Evolutionary conservation across 1,284 basidiomycete genomes (phyloP), one percentile per base, ranked within the genome.

Genomic region (Pterulicium gracile): DNA sequence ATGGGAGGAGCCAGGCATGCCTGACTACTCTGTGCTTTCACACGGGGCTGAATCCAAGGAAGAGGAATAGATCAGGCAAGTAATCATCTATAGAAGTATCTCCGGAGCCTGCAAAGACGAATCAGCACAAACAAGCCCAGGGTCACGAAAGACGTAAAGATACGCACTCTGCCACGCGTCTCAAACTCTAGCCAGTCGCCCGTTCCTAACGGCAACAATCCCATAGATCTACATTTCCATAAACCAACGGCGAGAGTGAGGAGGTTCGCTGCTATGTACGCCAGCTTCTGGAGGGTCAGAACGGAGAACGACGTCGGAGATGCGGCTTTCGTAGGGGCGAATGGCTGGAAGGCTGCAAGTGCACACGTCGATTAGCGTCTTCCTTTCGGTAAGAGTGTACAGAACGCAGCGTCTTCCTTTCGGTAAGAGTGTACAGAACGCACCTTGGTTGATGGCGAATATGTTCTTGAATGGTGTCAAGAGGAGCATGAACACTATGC

Each of bases 171-270:
- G 24, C 77, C 78, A 55, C 90, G 69, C 2, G 78, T 84, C 67
- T 94, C 90, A 56, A 94, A 94, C 18, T 88, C 89, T 45, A 93
- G 66, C 89, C 91, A 95, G 64, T 95, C 91, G 2, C 85, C 88
- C 0, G 89, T 86, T 1, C 90, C 88, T 1, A 79, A 85, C 0
- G 91, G 91, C 21, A 95, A 63, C 46, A 95, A 68, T 1, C 91
- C 91, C 89, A 95, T 92, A 0, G 81, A 78, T 43, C 80, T 79
- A 63, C 89, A 93, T 62, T 95, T 95, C 81, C 86, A 95, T 24
- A 94, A 63, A 0, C 91, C 91, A 23, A 94, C 77, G 3, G 69
- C 75, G 17, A 94, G 70, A 1, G 85, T 87, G 46, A 87, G 58
- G 12, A 86, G 50, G 57, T 88, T 89, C 59, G 82, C 87, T 0